phyloP scores from a whole-genome alignment of 495 filamentous ascomycete species.

The Aspergillus cristatus region DNA sequence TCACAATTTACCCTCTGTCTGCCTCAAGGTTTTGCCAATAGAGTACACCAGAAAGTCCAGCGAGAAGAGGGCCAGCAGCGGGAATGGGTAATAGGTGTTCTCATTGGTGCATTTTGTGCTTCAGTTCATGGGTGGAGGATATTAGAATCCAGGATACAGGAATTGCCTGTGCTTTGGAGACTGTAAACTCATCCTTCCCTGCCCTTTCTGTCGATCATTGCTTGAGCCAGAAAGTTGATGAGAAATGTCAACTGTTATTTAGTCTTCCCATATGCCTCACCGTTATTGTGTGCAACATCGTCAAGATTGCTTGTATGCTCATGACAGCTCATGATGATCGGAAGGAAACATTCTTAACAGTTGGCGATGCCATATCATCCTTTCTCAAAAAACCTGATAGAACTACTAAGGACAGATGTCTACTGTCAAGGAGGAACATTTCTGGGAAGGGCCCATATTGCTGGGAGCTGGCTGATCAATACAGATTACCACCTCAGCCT shows the following conservation, averaged over 20 bases:
- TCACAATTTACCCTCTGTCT: too few relatives aligned
- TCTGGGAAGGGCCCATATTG: not conserved
- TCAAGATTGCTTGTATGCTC: conserved; percentile 28
- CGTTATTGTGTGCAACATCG: conserved; percentile 17
- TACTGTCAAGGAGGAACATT: conserved; percentile 6
- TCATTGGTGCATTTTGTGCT: too few relatives aligned
- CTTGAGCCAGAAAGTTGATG: conserved; percentile 1
- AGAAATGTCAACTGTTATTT: conserved; percentile 36
- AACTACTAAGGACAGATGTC: conserved; percentile 24
- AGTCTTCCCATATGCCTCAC: conserved; percentile 22
- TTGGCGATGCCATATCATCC: conserved; percentile 43
- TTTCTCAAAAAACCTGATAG: conserved; percentile 36
- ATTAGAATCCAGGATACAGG: too few relatives aligned
- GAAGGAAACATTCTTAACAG: conserved; percentile 31
- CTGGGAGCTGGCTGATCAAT: too few relatives aligned
- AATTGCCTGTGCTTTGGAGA: too few relatives aligned
- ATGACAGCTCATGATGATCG: conserved; percentile 13
- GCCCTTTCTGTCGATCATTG: too few relatives aligned
- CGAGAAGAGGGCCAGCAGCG: too few relatives aligned
- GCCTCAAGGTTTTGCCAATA: too few relatives aligned
- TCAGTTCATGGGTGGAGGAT: too few relatives aligned
- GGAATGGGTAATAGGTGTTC: not conserved
- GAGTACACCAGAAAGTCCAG: too few relatives aligned
- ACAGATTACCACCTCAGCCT: too few relatives aligned
- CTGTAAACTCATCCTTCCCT: too few relatives aligned